Evolutionary conservation across 176 grass and related monocot genomes (phyloP), one percentile per base, ranked within the genome.

Genomic region (Neostapfia colusana): DNA sequence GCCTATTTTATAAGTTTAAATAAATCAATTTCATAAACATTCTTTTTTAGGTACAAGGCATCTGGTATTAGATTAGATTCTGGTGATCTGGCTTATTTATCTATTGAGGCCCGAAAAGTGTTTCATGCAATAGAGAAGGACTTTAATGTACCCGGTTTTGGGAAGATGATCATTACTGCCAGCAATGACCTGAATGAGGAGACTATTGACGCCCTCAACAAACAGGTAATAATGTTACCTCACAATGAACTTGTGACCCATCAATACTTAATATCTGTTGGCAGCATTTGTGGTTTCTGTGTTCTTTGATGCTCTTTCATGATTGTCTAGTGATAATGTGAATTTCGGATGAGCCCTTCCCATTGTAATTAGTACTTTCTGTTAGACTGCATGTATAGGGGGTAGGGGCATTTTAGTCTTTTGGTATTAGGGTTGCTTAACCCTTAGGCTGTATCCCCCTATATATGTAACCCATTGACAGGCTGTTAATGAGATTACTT

Each of bases 131-230:
- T 99, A 76, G 95, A 95, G 61, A 81, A 88, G 48, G 91, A 99
- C 79, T 92, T 99, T 39, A 79, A 77, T 72, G 51, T 95, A 37
- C 49, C 85, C 38, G 55, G 17, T 81, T 99, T 99, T 78, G 91
- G 89, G 31, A 88, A 95, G 72, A 99, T 86, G 85, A 58, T 73
- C 36, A 90, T 99, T 65, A 85, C 95, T 82, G 95, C 95, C 84
- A 99, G 95, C 66, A 99, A 99, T 84, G 95, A 99, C 46, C 78
- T 99, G 44, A 99, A 95, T 56, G 95, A 99, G 84, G 95, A 99
- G 86, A 99, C 95, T 24, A 94, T 95, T 70, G 95, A 99, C 90
- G 95, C 95, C 41, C 78, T 99, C 42, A 99, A 99, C 74, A 95
- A 99, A 71, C 91, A 97, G 89, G 95, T 93, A 91, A 81, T 36